phyloP scores from a whole-genome alignment of 768 basidiomycete genomes.

The Pisolithus tinctorius region DNA sequence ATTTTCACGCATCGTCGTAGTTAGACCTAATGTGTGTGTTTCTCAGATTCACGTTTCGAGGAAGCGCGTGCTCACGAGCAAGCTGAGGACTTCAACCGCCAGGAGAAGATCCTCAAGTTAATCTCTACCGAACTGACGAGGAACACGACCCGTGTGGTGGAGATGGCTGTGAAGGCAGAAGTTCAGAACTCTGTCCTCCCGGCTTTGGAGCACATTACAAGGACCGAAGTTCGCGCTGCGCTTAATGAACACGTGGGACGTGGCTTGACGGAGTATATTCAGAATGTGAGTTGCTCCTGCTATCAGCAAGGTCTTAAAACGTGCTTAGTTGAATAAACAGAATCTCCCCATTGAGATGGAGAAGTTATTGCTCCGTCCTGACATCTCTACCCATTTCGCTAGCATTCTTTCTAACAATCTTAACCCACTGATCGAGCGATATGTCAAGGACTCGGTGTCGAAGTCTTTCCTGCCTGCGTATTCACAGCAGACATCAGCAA shows the following conservation, averaged over 20 bases:
- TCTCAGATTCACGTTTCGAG: constrained; percentile 74
- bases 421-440: constrained; percentile 71
- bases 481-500: constrained; percentile 61
- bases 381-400: constrained; percentile 71
- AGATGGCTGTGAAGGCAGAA: constrained; percentile 81
- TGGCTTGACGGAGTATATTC: constrained; percentile 65
- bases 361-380: constrained; percentile 66
- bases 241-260: constrained; percentile 73
- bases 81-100: constrained; percentile 72
- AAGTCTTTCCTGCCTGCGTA: constrained; percentile 73
- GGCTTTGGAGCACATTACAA: constrained; percentile 75
- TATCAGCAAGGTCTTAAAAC: background rate
- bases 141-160: constrained; percentile 84
- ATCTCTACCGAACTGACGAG: constrained; percentile 82
- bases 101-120: constrained; percentile 85
- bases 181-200: constrained; percentile 82
- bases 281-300: constrained; percentile 42
- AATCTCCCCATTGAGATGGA: constrained; percentile 74
- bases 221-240: constrained; percentile 70
- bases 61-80: constrained; percentile 75
- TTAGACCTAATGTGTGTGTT: constrained; percentile 2
- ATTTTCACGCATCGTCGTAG: constrained; percentile 4
- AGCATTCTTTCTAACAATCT: constrained; percentile 65
- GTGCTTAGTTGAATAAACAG: constrained; percentile 31
- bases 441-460: constrained; percentile 72